Evolutionary conservation across 352 stramenopile genomes (phyloP), one percentile per base, ranked within the genome.

Genomic region (Phytophthora idaei): DNA sequence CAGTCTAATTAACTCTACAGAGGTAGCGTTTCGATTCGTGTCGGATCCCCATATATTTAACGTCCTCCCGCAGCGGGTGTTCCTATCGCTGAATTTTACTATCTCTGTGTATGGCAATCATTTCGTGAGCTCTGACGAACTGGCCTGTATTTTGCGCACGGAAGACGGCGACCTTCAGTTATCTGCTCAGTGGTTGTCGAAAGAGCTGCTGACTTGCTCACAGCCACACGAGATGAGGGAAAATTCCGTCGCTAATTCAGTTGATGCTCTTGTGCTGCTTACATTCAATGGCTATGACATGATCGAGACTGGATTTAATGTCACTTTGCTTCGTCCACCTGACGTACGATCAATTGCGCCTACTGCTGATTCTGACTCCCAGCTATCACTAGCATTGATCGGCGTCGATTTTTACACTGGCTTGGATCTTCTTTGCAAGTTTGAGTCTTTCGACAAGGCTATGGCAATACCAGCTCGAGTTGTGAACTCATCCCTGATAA

Each of bases 361-460:
- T n/a, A 31, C 10, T 25, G 4, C 15, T 49, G 1, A 7, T 25
- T 17, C 7, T 11, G 31, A 44, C 12, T 66, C 39, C 4, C 44
- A 61, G 5, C 46, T 17, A 28, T 58, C 45, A 1, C 46, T 85
- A 11, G 57, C 54, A 0, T 56, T 88, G 4, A 44, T 46, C 34
- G 83, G 83, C 1, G 68, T 71, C 34, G 53, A 85, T 70, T 92
- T 90, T 61, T 67, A 83, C 42, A 1, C 51, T 17, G 50, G 59
- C 5, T 54, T 71, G 9, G 53, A 66, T 4, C 42, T 84, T 0
- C n/a, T 69, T 14, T 92, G 83, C 42, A 76, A 66, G 1, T 87
- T 87, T 55, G 54, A 78, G 10, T 62, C 71, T 8, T 36, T 44
- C 3, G 27, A 44, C 0, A 68, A 69, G n/a, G 64, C 64, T 1